Evolutionary conservation across 352 stramenopile species (phyloP).

Genomic region (Globisporangium iwayamae): DNA sequence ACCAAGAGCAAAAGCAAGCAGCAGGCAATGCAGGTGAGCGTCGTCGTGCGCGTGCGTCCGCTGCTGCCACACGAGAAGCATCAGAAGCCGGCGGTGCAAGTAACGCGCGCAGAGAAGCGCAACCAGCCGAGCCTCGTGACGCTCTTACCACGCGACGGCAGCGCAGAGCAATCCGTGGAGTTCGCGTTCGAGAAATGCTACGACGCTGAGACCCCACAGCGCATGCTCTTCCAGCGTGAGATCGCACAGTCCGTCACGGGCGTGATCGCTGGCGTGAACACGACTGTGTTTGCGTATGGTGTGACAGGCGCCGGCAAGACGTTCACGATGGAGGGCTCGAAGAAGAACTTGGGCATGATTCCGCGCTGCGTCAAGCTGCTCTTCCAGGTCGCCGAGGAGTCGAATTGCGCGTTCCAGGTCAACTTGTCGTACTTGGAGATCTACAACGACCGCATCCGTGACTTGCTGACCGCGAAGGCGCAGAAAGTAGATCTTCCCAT

Average conservation of each 20-base stretch:
- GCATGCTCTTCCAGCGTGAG: constrained; percentile 36
- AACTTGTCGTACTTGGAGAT: constrained; percentile 79
- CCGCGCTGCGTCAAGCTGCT: constrained; percentile 38
- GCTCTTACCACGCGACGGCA: constrained; percentile 10
- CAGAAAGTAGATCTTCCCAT: constrained; percentile 30
- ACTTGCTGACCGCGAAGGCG: constrained; percentile 47
- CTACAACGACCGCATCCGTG: constrained; percentile 86
- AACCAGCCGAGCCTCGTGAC: constrained; percentile 16
- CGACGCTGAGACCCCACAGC: constrained; percentile 31
- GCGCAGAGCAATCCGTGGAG: neutral
- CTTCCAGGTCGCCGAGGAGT: constrained; percentile 33
- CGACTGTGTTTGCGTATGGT: constrained; percentile 55
- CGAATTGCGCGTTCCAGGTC: constrained; percentile 24
- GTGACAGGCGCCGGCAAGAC: constrained; percentile 61
- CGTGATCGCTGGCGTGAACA: constrained; percentile 45
- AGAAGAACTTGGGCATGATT: constrained; percentile 48
- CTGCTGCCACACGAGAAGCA: constrained; percentile 24
- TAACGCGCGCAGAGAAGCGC: constrained; percentile 14
- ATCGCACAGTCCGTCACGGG: constrained; percentile 28
- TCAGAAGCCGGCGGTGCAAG: constrained; percentile 19
- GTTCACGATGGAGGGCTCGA: constrained; percentile 63
- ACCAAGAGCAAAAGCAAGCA: constrained; percentile 3
- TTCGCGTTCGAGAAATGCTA: constrained; percentile 48
- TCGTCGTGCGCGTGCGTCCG: constrained; percentile 43
- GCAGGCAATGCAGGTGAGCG: constrained; percentile 26